Conservation (phyloP, 352 stramenopile species). For the Pythium brassicae region DNA sequence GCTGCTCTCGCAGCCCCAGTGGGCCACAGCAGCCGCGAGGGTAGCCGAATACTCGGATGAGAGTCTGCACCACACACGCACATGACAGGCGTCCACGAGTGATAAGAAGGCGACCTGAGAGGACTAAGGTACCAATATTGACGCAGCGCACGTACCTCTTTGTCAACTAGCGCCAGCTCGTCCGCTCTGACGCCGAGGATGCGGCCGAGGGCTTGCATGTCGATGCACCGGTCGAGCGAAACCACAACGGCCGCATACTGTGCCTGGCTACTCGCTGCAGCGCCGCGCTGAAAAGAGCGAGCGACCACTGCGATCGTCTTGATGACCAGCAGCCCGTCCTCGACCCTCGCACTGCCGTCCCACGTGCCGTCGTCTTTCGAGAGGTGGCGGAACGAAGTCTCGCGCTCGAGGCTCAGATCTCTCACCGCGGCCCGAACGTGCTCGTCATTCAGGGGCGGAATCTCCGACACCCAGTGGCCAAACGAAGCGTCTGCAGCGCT, state of each 20-base stretch:
- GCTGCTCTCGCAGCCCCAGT: conserved; percentile 52
- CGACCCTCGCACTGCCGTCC: conserved; percentile 9
- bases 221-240: conserved; percentile 40
- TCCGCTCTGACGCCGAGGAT: conserved; percentile 19
- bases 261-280: background rate
- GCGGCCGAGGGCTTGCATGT: conserved; percentile 34
- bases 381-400: conserved; percentile 20
- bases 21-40: conserved; percentile 53
- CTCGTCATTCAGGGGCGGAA: conserved; percentile 13
- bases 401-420: conserved; percentile 15
- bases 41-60: conserved; percentile 68
- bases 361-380: conserved; percentile 13
- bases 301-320: conserved; percentile 62
- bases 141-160: conserved; percentile 48
- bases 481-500: conserved; percentile 4
- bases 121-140: no score
- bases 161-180: conserved; percentile 40
- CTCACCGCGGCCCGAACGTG: conserved; percentile 36
- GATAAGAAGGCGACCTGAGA: background rate
- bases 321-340: conserved; percentile 35
- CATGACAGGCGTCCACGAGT: background rate
- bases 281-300: conserved; percentile 7
- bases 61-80: conserved; percentile 21
- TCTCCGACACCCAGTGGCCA: conserved; percentile 17
- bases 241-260: conserved; percentile 50